Conservation (phyloP, 2,329 filamentous ascomycete genomes). For the Aspergillus awamori region DNA sequence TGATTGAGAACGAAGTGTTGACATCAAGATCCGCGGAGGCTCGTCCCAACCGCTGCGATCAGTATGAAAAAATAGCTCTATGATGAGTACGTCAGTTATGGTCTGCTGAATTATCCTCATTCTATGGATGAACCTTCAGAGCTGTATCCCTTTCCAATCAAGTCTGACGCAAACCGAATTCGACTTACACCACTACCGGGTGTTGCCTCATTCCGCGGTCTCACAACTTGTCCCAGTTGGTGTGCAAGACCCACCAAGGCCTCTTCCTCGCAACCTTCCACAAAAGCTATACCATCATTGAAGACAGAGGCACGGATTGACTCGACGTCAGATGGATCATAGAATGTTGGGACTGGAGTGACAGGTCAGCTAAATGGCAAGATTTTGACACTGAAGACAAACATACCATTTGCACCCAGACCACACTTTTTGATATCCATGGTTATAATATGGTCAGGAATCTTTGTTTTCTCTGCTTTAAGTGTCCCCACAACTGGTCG, state of each 20-base stretch:
- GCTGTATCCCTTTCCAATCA: constrained; percentile 17
- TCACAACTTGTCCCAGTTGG: constrained; percentile 14
- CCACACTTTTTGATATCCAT: constrained; percentile 10
- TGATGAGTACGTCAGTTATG: background rate
- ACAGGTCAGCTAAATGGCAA: background rate
- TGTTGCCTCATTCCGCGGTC: constrained; percentile 14
- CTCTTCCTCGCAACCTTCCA: constrained; percentile 13
- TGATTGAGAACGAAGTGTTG: constrained; percentile 13
- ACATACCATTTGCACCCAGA: constrained; percentile 10
- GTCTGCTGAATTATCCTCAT: background rate
- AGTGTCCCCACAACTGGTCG: too few species aligned
- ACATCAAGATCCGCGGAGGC: constrained; percentile 17
- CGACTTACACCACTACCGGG: constrained; percentile 18
- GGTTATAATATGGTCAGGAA: background rate
- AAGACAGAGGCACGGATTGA: constrained; percentile 12
- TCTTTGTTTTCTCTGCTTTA: background rate
- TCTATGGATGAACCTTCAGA: constrained; percentile 8
- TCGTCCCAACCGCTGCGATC: constrained; percentile 19
- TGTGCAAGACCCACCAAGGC: constrained; percentile 6
- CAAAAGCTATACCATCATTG: constrained; percentile 15
- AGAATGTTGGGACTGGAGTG: constrained; percentile 10
- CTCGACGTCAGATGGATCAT: constrained; percentile 7
- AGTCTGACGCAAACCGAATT: constrained; percentile 13
- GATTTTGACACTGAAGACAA: background rate
- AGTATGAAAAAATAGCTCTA: constrained; percentile 19